Evolutionary conservation across 2,329 filamentous ascomycete species (phyloP), one percentile per base, ranked within the genome.

Genomic region (Orbilia javanica): DNA sequence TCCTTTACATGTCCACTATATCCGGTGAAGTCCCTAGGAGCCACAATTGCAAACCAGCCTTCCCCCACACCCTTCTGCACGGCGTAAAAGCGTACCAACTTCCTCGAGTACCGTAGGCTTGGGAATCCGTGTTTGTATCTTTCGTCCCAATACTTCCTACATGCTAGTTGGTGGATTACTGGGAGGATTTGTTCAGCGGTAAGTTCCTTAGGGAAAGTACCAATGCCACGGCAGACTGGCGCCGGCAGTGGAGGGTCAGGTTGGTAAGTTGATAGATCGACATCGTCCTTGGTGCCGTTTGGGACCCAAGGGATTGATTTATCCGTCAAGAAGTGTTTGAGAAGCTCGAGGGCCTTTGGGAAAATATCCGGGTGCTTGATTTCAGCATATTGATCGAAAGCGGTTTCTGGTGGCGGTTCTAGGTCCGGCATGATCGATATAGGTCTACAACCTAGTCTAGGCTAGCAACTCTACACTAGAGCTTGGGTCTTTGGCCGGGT

Each of bases 21-120:
- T 13, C 74, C 74, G 0, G 74, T 78, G n/a, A 78, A 78, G 50
- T 78, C 74, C n/a, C 74, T 63, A 0, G 74, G 74, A 13, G 67
- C 71, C 15, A 78, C 74, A 27, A 78, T 60, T 7, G 44, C 36
- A 50, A 78, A 71, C 74, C 74, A 78, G 0, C 72, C 72, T 15
- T 72, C 74, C 10, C 74, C 74, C 3, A 78, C 74, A 4, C 74
- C 74, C 46, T 78, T 78, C 27, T 78, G 74, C 4, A 78, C 74
- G 3, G 67, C 74, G 22, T 78, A 78, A 36, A 78, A 78, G 5
- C 74, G 27, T 6, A 78, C 67, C 11, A 78, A 44, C 22, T 64
- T 78, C 15, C 74, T 53, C 8, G 62, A 67, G 46, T 46, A 78
- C 8, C 74, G 67, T 10, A 78, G 53, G 31, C 31, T 67, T 8